phyloP scores from a whole-genome alignment of 2,329 filamentous ascomycete genomes.

The Epichloe gansuensis region DNA sequence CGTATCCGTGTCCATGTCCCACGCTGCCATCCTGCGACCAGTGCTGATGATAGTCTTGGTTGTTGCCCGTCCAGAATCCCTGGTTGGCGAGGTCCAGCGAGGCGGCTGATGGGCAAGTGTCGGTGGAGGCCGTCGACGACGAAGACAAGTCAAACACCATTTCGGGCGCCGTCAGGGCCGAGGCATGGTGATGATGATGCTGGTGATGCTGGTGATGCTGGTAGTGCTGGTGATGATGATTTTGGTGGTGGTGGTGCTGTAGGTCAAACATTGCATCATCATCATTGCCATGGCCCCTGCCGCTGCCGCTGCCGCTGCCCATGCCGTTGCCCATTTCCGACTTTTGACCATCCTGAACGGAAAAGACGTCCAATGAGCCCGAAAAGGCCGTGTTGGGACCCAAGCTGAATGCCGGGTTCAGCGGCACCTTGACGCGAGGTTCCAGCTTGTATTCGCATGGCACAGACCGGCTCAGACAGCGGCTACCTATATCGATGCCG shows the following conservation, averaged over 20 bases:
- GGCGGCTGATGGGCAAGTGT: background rate
- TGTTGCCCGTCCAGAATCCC: background rate
- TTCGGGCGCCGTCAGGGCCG: background rate
- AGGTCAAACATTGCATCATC: background rate
- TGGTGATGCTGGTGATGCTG: background rate
- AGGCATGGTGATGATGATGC: background rate
- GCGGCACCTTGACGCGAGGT: conserved; percentile 7
- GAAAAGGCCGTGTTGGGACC: conserved; percentile 4
- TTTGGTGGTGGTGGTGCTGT: background rate
- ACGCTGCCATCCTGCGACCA: conserved; percentile 3
- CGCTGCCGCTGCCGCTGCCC: background rate
- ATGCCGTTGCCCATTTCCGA: background rate
- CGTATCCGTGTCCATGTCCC: too few relatives aligned
- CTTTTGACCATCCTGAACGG: background rate
- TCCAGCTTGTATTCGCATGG: conserved; percentile 6
- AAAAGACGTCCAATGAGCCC: conserved; percentile 6
- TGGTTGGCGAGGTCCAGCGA: background rate
- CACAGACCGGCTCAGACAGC: conserved; percentile 6
- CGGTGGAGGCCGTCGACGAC: background rate
- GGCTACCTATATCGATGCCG: conserved; percentile 1
- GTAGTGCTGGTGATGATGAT: background rate
- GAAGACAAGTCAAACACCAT: conserved; percentile 3
- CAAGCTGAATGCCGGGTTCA: conserved; percentile 7
- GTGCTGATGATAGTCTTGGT: conserved; percentile 2
- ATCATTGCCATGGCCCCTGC: background rate